Conservation (phyloP, 768 basidiomycete genomes). For the Lentinus tigrinus region DNA sequence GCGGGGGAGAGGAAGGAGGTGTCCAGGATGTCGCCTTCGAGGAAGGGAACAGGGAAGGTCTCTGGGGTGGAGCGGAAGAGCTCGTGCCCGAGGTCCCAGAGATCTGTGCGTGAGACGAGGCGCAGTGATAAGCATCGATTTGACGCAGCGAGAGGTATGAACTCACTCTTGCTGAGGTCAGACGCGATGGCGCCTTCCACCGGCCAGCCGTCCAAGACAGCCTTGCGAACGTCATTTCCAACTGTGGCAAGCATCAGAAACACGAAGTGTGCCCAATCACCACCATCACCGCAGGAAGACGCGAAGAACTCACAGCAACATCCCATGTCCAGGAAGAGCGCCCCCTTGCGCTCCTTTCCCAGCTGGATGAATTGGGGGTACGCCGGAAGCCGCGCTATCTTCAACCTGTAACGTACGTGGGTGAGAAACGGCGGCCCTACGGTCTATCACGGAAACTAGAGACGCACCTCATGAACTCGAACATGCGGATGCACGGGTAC, state of each 20-base stretch:
- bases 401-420: conserved; percentile 13
- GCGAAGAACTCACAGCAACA: conserved; percentile 38
- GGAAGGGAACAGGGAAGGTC: conserved; percentile 53
- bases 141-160: no score
- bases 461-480: conserved; percentile 24
- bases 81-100: conserved; percentile 62
- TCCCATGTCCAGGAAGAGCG: conserved; percentile 44
- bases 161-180: conserved; percentile 28
- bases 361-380: conserved; percentile 34
- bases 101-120: conserved; percentile 33
- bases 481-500: conserved; percentile 31
- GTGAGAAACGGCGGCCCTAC: no score
- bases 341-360: conserved; percentile 34
- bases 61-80: conserved; percentile 53
- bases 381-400: conserved; percentile 23
- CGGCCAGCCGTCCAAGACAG: conserved; percentile 42
- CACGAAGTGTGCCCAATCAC: neutral
- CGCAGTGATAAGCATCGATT: no score
- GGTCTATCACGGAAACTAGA: neutral
- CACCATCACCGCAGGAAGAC: neutral
- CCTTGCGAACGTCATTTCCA: conserved; percentile 43
- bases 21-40: conserved; percentile 56
- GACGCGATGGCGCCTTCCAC: conserved; percentile 35
- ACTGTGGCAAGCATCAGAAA: conserved; percentile 24
- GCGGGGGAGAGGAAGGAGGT: conserved; percentile 35